These are phyloP conservation scores for Penicillium arizonense DNA, from an alignment of 495 filamentous ascomycete species.

Conservation along the genomic window DNA sequence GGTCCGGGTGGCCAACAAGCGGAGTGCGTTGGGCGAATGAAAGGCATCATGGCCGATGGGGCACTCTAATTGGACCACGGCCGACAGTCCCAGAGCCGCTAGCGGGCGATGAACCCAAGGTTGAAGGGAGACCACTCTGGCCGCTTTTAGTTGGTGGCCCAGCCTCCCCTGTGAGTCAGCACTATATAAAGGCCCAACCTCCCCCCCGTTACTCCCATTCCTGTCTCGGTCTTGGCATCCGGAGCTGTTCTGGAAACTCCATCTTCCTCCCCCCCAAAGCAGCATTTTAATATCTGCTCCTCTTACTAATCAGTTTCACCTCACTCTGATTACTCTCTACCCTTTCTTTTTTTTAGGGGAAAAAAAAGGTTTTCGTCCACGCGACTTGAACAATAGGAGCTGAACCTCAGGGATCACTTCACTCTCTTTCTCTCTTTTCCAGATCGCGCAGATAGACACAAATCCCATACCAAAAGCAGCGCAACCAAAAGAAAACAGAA, in stretches of 20 bases:
- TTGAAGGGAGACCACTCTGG: slow-evolving; percentile 25
- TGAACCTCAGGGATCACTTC: slow-evolving; percentile 14
- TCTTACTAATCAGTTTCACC: slow-evolving; percentile 20
- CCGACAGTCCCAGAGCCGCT: slow-evolving; percentile 22
- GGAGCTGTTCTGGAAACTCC: slow-evolving; percentile 31
- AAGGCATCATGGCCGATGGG: neutral
- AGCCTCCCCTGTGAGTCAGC: slow-evolving; percentile 46
- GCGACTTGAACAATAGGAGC: slow-evolving; percentile 7
- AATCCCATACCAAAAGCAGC: slow-evolving; percentile 22
- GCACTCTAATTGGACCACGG: slow-evolving; percentile 11
- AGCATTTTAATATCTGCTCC: slow-evolving; percentile 20
- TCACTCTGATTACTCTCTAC: slow-evolving; percentile 12
- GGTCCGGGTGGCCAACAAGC: slow-evolving; percentile 6
- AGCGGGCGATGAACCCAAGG: slow-evolving; percentile 30
- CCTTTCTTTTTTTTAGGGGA: slow-evolving; percentile 6
- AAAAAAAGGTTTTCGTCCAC: slow-evolving; percentile 6
- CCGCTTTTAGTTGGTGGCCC: slow-evolving; percentile 45
- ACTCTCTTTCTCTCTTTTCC: slow-evolving; percentile 33
- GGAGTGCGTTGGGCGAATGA: slow-evolving; percentile 14
- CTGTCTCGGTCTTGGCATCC: slow-evolving; percentile 50
- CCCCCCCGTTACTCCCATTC: slow-evolving; percentile 34
- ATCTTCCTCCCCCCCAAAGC: slow-evolving; percentile 22
- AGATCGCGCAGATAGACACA: slow-evolving; percentile 37
- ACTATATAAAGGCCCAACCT: slow-evolving; percentile 50
- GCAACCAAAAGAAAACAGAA: slow-evolving; percentile 24